Evolutionary conservation across 73 alveolate genomes (phyloP).

Genomic region (Paraurostyla sp.): DNA sequence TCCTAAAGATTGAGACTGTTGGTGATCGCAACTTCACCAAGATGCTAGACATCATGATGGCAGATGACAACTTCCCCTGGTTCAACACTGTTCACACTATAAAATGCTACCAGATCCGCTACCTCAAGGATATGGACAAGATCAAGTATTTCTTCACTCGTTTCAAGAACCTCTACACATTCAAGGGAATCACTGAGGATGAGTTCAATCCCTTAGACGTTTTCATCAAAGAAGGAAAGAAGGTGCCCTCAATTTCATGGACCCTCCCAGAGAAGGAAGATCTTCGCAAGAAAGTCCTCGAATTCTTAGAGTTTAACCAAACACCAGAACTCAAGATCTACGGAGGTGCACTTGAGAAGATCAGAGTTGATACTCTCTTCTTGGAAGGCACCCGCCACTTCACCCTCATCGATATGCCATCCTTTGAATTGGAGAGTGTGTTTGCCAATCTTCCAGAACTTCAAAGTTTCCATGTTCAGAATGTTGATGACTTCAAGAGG

Average conservation of each 20-base stretch:
- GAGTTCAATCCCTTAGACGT: slow-evolving; percentile 49
- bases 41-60: slow-evolving; percentile 46
- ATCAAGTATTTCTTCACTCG: slow-evolving; percentile 31
- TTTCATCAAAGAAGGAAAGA: slow-evolving; percentile 9
- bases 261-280: slow-evolving; percentile 50
- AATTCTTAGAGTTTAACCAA: slow-evolving; percentile 29
- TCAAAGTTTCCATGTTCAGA: slow-evolving; percentile 3
- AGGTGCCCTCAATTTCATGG: slow-evolving; percentile 32
- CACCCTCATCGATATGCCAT: slow-evolving; percentile 38
- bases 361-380: not conserved
- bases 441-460: slow-evolving; percentile 25
- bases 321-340: slow-evolving; percentile 31
- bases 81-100: slow-evolving; percentile 37
- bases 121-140: slow-evolving; percentile 17
- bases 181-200: slow-evolving; percentile 62
- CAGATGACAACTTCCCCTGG: slow-evolving; percentile 58
- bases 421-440: not conserved
- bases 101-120: slow-evolving; percentile 30
- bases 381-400: not conserved
- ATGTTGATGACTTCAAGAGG: slow-evolving; percentile 42
- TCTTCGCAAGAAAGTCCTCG: slow-evolving; percentile 34
- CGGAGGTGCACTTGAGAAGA: slow-evolving; percentile 49
- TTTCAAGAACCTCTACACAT: not conserved
- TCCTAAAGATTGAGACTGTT: slow-evolving; percentile 29
- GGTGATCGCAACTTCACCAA: slow-evolving; percentile 53